Base-by-base conservation (phyloP, 441 rosid species). In the Lagerstroemia fauriei region DNA sequence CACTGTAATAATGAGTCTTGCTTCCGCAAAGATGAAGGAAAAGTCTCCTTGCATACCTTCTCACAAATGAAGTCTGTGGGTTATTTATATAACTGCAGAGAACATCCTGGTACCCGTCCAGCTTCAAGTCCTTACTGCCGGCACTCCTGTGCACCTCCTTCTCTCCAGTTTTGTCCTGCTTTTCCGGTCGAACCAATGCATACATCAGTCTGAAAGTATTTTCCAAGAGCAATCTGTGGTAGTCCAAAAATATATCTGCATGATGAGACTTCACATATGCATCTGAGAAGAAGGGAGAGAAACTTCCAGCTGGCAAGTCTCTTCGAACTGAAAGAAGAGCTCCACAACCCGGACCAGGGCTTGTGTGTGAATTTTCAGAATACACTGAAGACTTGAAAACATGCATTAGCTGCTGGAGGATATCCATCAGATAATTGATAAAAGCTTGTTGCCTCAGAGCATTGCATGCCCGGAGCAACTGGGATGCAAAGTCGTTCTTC, bases 11-110 rank as follows among this genome's bases (percentile, higher is more conserved):
- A 80, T 96, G 98, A 87, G 97, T 94, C 91, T 96, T 97, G 87
- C 98, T 97, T 85, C 99, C 99, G 81, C 98, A 97, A 61, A 96
- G 92, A 87, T 97, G 98, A 85, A 97, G 95, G 86, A 97, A 97
- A 78, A 97, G 96, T 89, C 98, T 92, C 90, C 99, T 92, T 25
- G 99, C 98, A 86, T 96, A 95, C 90, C 99, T 95, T 89, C 99
- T 92, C 29, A 97, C 96, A 89, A 97, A 97, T 61, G 96, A 89
- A 34, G 99, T 96, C 85, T 94, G 91, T 76, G 98, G 96, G 90
- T 97, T 97, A 85, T 95, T 97, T 85, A 97, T 95, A 87, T 97
- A 97, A 86, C 96, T 94, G 92, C 99, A 97, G 59, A 97, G 96
- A 80, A 93, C 95, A 90, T 97, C 99, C 92, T 97, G 98, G 87